Base-by-base conservation (phyloP, 352 stramenopile genomes). In the Pythium guiyangense region DNA sequence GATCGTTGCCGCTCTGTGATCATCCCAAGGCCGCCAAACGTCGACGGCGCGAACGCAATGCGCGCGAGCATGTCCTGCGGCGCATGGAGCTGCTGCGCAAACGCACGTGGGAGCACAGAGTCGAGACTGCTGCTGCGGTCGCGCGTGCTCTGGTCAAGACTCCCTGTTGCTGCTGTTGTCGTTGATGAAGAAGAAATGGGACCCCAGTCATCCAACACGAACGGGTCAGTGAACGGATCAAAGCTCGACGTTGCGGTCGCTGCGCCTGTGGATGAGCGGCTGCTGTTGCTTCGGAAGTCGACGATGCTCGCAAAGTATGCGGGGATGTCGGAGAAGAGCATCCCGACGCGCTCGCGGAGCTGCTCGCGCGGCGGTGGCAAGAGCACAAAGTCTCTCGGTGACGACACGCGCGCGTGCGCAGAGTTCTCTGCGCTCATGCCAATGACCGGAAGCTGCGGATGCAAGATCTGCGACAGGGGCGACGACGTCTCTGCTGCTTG, bases 301-400 rank as follows among this genome's bases (percentile, higher is more conserved):
- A 59, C 53, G 27, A 59, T 52, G 53, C 35, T 59, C 43, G 49
- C 29, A 22, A 52, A 8, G 25, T 46, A 52, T 44, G 53, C 18
- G 15, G 43, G 53, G 17, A 59, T 34, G 20, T 52, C 53, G 11
- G 39, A 42, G 51, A 39, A 48, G 26, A 39, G 14, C 35, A 40
- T 43, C 14, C 51, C 39, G 20, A 49, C 17, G 8, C 51, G 51
- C 39, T 44, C 20, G 20, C 48, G 53, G 9, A 45, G 53, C 20
- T 44, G 52, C 52, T 37, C 31, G 0, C 31, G 31, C 12, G 31
- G 31, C 31, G 31, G 31, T 11, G 31, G 31, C 31, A 37, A 37
- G 4, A 57, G 51, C 11, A 20, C 42, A 34, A 57, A 57, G 22
- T 49, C 51, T 20, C 39, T 57, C 6, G 39, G 39, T 0, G n/a